A percentile compares a stretch with the other conserved stretches of the same genome.
Evolutionary conservation across 768 basidiomycete genomes (phyloP).

Genomic region (Cystofilobasidium bisporidii): DNA sequence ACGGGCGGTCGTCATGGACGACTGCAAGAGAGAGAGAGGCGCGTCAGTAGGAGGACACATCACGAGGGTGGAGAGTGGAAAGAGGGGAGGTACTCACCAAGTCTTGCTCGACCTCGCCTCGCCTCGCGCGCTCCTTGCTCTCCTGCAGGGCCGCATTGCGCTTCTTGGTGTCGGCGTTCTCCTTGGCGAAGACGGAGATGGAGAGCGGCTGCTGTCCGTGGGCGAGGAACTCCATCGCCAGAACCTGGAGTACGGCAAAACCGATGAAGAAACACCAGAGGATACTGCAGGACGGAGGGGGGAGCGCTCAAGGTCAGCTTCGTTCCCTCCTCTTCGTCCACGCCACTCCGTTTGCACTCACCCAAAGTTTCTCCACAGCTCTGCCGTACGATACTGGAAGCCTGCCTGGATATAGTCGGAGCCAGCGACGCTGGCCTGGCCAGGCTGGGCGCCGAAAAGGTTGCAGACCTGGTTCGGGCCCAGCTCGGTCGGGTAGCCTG

Average conservation of each 20-base stretch:
- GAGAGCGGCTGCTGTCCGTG: constrained; percentile 33
- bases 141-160: constrained; percentile 32
- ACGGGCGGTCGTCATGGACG: constrained; percentile 29
- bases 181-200: constrained; percentile 35
- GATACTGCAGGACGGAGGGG: constrained; percentile 25
- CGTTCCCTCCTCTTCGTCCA: too few species aligned
- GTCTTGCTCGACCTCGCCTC: constrained; percentile 29
- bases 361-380: constrained; percentile 36
- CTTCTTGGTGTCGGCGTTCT: constrained; percentile 34
- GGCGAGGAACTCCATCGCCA: constrained; percentile 34
- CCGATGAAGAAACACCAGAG: constrained; percentile 35
- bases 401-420: constrained; percentile 27
- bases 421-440: constrained; percentile 29
- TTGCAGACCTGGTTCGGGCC: constrained; percentile 33
- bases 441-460: constrained; percentile 30
- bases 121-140: constrained; percentile 30
- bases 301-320: constrained; percentile 29
- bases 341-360: too few species aligned
- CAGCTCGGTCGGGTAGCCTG: constrained; percentile 18
- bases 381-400: constrained; percentile 27
- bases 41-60: too few species aligned
- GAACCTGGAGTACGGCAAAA: constrained; percentile 36
- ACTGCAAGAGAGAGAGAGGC: constrained; percentile 13
- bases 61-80: neutral
- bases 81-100: constrained; percentile 28